Evolutionary conservation across 768 basidiomycete genomes (phyloP), one percentile per base, ranked within the genome.

Genomic region (Hericium alpestre): DNA sequence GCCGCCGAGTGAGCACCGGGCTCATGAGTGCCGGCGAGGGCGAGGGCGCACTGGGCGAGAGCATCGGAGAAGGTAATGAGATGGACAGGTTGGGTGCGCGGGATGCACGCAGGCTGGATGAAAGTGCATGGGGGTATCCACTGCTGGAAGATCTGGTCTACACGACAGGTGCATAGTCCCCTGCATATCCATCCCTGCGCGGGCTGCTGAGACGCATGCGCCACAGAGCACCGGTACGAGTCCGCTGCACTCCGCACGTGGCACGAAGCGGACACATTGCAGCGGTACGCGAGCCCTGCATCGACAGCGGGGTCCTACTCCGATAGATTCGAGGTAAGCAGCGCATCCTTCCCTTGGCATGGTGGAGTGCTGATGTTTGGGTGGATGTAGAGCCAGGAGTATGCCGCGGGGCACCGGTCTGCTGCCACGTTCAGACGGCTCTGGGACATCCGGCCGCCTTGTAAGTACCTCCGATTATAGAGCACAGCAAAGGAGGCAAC

Each of bases 241-340:
- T 32, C 32, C 32, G 32, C 32, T 1, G 49, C 22, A 23, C 25
- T 51, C 46, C 15, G 22, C 8, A 23, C 20, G 22, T 10, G 49
- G 7, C 16, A 15, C 49, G 20, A 23, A 25, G 22, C 22, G 16
- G 50, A 51, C 51, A 46, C 55, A 38, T 49, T 60, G 47, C 59
- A 59, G 59, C 54, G 61, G 56, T 62, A 62, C 56, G 51, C 56
- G 41, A 58, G 59, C 49, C 59, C 59, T 12, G 51, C 61, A 57
- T 47, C 59, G 39, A 62, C 61, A 56, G 59, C 54, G 16, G 32
- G 56, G 38, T 53, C 59, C 18, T 62, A 61, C 43, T 48, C 59
- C 8, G 55, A 53, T 27, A 57, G 56, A 12, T 62, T 61, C 38
- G 61, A 62, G 61, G 61, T 62, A 59, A 52, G 61, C 38, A 18